phyloP scores from a whole-genome alignment of 495 filamentous ascomycete genomes.

The Melanomma pulvis-pyrius region DNA sequence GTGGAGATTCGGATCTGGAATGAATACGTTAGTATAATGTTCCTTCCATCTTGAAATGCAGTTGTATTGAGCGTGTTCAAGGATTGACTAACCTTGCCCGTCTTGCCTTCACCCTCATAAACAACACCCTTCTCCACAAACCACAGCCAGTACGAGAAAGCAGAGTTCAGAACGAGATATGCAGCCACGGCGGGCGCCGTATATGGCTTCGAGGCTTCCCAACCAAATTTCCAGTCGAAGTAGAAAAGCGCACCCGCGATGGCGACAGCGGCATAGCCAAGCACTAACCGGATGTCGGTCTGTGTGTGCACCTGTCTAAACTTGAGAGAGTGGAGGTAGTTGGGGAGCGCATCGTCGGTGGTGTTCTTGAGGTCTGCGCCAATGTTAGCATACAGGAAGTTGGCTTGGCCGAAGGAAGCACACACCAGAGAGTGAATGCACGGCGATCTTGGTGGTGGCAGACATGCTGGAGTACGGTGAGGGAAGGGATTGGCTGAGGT shows the following conservation, averaged over 20 bases:
- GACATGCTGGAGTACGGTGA: slow-evolving; percentile 45
- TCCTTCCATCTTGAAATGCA: neutral
- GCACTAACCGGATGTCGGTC: slow-evolving; percentile 74
- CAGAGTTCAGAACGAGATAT: slow-evolving; percentile 79
- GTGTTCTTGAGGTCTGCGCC: slow-evolving; percentile 89
- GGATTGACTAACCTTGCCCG: slow-evolving; percentile 54
- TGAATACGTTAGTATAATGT: neutral
- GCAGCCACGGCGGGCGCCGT: slow-evolving; percentile 75
- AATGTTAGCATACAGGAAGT: neutral
- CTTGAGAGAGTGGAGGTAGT: slow-evolving; percentile 82
- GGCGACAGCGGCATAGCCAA: slow-evolving; percentile 81
- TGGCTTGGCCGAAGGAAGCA: slow-evolving; percentile 6
- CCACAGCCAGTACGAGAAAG: slow-evolving; percentile 85
- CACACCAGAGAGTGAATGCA: slow-evolving; percentile 69
- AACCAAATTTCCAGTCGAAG: slow-evolving; percentile 88
- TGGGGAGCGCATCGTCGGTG: slow-evolving; percentile 88
- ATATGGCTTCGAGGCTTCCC: slow-evolving; percentile 74
- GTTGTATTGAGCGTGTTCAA: neutral
- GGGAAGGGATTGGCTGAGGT: slow-evolving; percentile 16
- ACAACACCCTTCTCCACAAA: slow-evolving; percentile 78
- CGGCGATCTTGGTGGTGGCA: slow-evolving; percentile 56
- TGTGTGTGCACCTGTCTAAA: slow-evolving; percentile 81
- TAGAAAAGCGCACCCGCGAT: slow-evolving; percentile 82
- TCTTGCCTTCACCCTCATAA: slow-evolving; percentile 69
- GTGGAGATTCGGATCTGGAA: slow-evolving; percentile 55